phyloP scores from a whole-genome alignment of 2,329 filamentous ascomycete species.

The Aureobasidium sp. region DNA sequence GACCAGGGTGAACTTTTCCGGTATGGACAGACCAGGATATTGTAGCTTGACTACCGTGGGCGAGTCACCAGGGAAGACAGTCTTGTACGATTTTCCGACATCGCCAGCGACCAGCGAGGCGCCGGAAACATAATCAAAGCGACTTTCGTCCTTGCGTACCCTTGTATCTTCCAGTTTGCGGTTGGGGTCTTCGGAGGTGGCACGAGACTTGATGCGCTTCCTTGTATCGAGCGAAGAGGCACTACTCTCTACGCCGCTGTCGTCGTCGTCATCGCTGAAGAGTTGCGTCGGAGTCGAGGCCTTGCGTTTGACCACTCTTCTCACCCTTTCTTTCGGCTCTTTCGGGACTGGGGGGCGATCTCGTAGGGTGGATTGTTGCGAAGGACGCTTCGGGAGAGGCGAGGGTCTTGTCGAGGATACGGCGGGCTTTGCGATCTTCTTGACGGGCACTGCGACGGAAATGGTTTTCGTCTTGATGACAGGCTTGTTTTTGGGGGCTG shows the following conservation, averaged over 20 bases:
- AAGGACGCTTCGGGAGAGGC: background rate
- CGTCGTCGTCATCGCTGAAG: slow-evolving; percentile 23
- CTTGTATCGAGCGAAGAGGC: slow-evolving; percentile 24
- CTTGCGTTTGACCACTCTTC: slow-evolving; percentile 26
- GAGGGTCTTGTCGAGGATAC: background rate
- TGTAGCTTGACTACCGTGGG: slow-evolving; percentile 52
- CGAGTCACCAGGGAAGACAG: slow-evolving; percentile 37
- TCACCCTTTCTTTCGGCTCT: slow-evolving; percentile 10
- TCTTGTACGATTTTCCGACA: slow-evolving; percentile 39
- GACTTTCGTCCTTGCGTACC: slow-evolving; percentile 17
- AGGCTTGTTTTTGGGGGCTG: slow-evolving; percentile 6
- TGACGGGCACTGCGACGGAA: background rate
- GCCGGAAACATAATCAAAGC: slow-evolving; percentile 32
- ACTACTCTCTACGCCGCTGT: slow-evolving; percentile 21
- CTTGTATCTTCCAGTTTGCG: slow-evolving; percentile 11
- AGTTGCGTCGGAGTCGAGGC: slow-evolving; percentile 25
- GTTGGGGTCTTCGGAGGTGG: slow-evolving; percentile 22
- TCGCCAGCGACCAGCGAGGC: slow-evolving; percentile 32
- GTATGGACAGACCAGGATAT: slow-evolving; percentile 67
- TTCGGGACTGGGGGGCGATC: background rate
- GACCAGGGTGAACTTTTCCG: slow-evolving; percentile 64
- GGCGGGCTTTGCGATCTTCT: background rate
- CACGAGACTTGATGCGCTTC: slow-evolving; percentile 28
- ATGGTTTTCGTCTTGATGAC: slow-evolving; percentile 10
- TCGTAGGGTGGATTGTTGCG: background rate